A percentile compares a stretch with the other conserved stretches of the same genome.
Conservation (phyloP, 305 asterid genomes). For the Fraxinus xanthoxyloides region DNA sequence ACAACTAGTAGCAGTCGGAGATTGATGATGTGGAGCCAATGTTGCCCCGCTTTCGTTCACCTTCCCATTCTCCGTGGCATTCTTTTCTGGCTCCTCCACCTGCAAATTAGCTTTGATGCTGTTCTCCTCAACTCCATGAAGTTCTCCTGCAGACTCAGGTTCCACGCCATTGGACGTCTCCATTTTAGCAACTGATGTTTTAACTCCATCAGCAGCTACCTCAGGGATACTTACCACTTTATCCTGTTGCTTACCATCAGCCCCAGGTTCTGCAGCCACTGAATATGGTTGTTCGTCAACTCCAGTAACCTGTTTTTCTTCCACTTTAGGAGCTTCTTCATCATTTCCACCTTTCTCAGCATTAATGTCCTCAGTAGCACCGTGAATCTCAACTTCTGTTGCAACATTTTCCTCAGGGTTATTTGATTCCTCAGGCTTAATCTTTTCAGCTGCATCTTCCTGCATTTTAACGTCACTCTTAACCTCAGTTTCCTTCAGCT, state of each 20-base stretch:
- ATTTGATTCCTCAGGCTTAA: constrained; percentile 23
- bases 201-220: constrained; percentile 21
- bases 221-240: constrained; percentile 9
- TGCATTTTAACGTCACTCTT: constrained; percentile 2
- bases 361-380: constrained; percentile 5
- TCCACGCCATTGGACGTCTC: constrained; percentile 19
- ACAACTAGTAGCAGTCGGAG: constrained; percentile 66
- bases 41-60: constrained; percentile 38
- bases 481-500: neutral
- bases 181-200: neutral
- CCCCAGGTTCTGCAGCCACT: constrained; percentile 11
- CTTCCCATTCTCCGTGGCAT: constrained; percentile 41
- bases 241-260: constrained; percentile 18
- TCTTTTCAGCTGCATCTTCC: constrained; percentile 25
- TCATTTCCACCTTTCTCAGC: constrained; percentile 16
- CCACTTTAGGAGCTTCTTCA: constrained; percentile 25
- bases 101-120: constrained; percentile 18
- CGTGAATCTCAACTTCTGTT: constrained; percentile 13
- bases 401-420: constrained; percentile 18
- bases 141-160: constrained; percentile 21
- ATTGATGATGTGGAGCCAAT: constrained; percentile 45
- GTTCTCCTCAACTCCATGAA: constrained; percentile 20
- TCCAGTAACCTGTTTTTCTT: constrained; percentile 21
- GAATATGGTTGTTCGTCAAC: constrained; percentile 19
- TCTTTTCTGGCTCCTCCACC: constrained; percentile 43